Base-by-base conservation (phyloP, 108 stramenopile species). In the Cyclotella kingstonii region DNA sequence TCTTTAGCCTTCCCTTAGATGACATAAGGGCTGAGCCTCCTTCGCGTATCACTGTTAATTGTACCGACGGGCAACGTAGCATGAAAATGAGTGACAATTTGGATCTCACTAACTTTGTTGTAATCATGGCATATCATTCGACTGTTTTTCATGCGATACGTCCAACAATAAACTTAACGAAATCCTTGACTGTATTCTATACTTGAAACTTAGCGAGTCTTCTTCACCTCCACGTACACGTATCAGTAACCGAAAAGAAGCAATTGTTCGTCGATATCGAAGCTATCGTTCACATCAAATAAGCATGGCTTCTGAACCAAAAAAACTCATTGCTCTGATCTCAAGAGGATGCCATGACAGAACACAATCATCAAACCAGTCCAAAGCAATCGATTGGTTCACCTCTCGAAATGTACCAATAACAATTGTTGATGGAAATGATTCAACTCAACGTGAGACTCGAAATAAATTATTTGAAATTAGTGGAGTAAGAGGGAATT, bases 391-490 rank as follows among this genome's bases (percentile, higher is more conserved):
- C 12, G 54, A 19, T 11, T 61, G 74, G 41, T 54, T 77, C 11
- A 36, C 63, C n/a, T 57, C 46, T 34, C 22, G 57, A 38, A 39
- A 70, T 42, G 59, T 83, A 39, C 54, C 66, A 33, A 64, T 70
- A 47, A 56, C 67, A 15, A 43, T 52, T 42, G 66, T 91, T 11
- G 90, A 91, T 70, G 90, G 85, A 18, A 75, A 55, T 4, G 70
- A 83, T 62, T 70, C 76, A 2, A 9, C 38, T 21, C 55, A 74
- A 59, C 57, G 74, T 28, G 74, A 76, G 6, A 63, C 53, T 30
- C 75, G 90, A n/a, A 73, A 84, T 60, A 53, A 74, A 43, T 60
- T 91, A 27, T 88, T 87, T 53, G 70, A 39, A 3, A 80, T 86
- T 9, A 82, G 81, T 48, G 86, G 86, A 4, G 47, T 79, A 8